Evolutionary conservation across 352 stramenopile genomes (phyloP).

Genomic region (Globisporangium spiculum): DNA sequence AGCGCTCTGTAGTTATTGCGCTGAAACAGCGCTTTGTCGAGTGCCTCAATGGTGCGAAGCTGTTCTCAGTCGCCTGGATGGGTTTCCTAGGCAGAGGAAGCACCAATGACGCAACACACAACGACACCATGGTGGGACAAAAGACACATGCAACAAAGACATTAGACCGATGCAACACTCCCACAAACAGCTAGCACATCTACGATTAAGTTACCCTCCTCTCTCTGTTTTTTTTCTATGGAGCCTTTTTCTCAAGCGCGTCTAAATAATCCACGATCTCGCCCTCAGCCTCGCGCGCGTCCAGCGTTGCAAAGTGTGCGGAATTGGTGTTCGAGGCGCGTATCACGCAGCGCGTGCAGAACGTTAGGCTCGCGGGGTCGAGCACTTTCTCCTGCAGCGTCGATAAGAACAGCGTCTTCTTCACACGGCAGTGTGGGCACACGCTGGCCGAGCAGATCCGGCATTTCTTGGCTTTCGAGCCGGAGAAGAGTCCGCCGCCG

Average conservation of each 20-base stretch:
- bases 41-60: constrained; percentile 20
- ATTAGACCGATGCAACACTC: not conserved
- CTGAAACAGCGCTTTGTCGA: no score
- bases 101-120: constrained; percentile 24
- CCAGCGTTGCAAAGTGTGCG: constrained; percentile 16
- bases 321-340: constrained; percentile 7
- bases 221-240: not conserved
- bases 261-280: constrained; percentile 18
- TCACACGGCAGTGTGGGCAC: constrained; percentile 20
- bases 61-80: constrained; percentile 75
- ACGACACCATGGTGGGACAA: constrained; percentile 24
- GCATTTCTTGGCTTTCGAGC: constrained; percentile 5
- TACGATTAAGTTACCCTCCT: not conserved
- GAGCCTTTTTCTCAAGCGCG: not conserved
- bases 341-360: constrained; percentile 35
- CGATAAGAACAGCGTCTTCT: constrained; percentile 20
- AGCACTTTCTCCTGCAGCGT: constrained; percentile 25
- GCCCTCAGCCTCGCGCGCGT: constrained; percentile 6
- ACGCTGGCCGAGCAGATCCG: constrained; percentile 14
- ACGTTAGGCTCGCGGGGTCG: constrained; percentile 14
- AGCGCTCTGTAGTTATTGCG: no score
- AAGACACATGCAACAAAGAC: not conserved
- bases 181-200: not conserved
- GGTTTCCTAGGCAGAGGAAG: constrained; percentile 40
- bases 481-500: not conserved